Percentiles rank a stretch among this genome's conserved stretches.
Conservation (phyloP, 805 yeast genomes). For the Cyberlindnera mycetangii region DNA sequence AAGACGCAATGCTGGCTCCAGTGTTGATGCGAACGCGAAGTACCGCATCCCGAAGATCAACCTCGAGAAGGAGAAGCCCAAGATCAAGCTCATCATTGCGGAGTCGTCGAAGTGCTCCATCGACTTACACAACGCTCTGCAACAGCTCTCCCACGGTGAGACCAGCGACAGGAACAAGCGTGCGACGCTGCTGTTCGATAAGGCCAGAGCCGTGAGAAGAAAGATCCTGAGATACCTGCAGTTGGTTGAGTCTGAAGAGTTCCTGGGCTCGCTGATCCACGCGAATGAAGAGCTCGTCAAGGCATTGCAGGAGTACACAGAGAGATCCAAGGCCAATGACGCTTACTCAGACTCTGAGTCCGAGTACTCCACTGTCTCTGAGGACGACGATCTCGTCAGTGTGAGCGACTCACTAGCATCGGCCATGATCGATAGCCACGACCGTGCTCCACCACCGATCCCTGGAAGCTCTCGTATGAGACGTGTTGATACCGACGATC, state of each 20-base stretch:
- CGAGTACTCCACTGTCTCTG: slow-evolving; percentile 30
- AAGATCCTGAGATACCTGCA: slow-evolving; percentile 81
- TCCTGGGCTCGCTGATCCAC: slow-evolving; percentile 78
- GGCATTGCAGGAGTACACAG: slow-evolving; percentile 68
- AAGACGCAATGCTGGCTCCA: too few species aligned
- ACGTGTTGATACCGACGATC: slow-evolving; percentile 34
- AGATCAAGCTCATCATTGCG: slow-evolving; percentile 63
- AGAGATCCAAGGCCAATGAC: slow-evolving; percentile 42
- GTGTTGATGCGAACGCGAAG: slow-evolving; percentile 40
- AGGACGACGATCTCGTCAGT: slow-evolving; percentile 32
- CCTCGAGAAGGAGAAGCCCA: slow-evolving; percentile 68
- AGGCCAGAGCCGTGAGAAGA: slow-evolving; percentile 72
- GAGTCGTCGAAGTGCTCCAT: slow-evolving; percentile 75
- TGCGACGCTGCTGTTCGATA: slow-evolving; percentile 65
- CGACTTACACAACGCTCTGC: slow-evolving; percentile 58
- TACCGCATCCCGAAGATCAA: slow-evolving; percentile 67
- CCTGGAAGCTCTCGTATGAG: slow-evolving; percentile 11
- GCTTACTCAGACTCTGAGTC: slow-evolving; percentile 37
- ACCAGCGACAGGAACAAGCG: slow-evolving; percentile 62
- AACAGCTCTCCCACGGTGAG: slow-evolving; percentile 42
- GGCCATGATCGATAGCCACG: slow-evolving; percentile 28
- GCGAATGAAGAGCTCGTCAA: slow-evolving; percentile 89
- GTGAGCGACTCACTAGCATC: slow-evolving; percentile 28
- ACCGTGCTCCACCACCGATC: slow-evolving; percentile 22
- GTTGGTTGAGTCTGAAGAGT: slow-evolving; percentile 78